Evolutionary conservation across 306 rosid species (phyloP), one percentile per base, ranked within the genome.

Genomic region (Cucurbita moschata): DNA sequence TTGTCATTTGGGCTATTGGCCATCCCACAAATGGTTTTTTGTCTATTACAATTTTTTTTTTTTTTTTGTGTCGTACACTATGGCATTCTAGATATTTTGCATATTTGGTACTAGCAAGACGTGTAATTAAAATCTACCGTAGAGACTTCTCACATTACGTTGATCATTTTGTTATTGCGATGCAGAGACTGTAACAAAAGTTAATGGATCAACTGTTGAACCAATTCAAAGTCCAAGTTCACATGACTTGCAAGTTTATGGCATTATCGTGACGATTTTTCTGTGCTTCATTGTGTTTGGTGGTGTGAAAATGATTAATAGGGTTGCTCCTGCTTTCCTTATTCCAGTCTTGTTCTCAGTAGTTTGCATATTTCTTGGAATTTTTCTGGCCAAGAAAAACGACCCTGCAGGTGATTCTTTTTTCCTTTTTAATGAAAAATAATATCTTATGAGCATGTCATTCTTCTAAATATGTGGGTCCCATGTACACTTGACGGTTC

Each of bases 271-370:
- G 87, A 91, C 99, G n/a, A 88, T 95, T 71, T 4, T 95, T 49
- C 85, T 95, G 65, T 91, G 97, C 92, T 91, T 95, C 83, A 77
- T 95, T 83, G 99, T 95, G 75, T 95, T 95, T 84, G 99, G 99
- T 77, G 99, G 99, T 64, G 99, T 91, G 76, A 95, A 88, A 85
- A 95, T 95, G 80, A 95, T 95, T 77, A 95, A 95, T 79, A 87
- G 97, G 86, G 99, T 95, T 79, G 99, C 99, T 0, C 99, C 99
- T 68, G 96, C 99, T 59, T 91, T 95, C 82, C 97, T 95, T 61
- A 77, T 95, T 75, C 92, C 99, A 60, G 99, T 91, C 77, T 49
- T 95, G 78, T 83, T 95, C 86, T 95, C 99, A 5, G 77, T 95
- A 56, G 5, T 83, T 75, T 86, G 91, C 92, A 95, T 95, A 78